Conservation (phyloP, 2,329 filamentous ascomycete species). For the Hypoxylon sp. region DNA sequence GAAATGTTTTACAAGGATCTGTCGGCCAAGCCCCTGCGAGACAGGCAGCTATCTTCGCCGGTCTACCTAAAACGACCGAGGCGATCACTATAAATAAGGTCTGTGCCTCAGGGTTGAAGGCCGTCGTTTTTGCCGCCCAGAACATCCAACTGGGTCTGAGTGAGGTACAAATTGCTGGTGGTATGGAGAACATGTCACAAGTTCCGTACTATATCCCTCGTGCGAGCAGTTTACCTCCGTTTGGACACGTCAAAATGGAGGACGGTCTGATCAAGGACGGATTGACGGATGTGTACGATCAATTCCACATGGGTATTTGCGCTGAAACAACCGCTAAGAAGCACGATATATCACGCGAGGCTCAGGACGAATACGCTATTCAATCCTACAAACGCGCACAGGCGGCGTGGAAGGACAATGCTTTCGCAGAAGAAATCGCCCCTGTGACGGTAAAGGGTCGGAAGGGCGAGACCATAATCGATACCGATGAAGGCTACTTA, state of each 20-base stretch:
- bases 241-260: slow-evolving; percentile 86
- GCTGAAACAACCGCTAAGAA: slow-evolving; percentile 95
- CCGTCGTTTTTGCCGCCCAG: slow-evolving; percentile 87
- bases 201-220: slow-evolving; percentile 91
- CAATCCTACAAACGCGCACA: slow-evolving; percentile 89
- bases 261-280: slow-evolving; percentile 96
- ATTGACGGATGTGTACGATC: slow-evolving; percentile 93
- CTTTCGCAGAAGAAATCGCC: slow-evolving; percentile 89
- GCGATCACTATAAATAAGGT: slow-evolving; percentile 97
- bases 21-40: slow-evolving; percentile 91
- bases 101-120: slow-evolving; percentile 93
- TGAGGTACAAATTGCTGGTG: slow-evolving; percentile 89
- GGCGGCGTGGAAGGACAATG: slow-evolving; percentile 82
- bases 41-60: slow-evolving; percentile 89
- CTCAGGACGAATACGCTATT: slow-evolving; percentile 92
- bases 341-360: slow-evolving; percentile 78
- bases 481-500: slow-evolving; percentile 87
- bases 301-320: slow-evolving; percentile 98
- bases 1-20: slow-evolving; percentile 86
- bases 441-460: slow-evolving; percentile 84
- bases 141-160: slow-evolving; percentile 92
- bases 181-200: slow-evolving; percentile 97
- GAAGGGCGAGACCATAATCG: slow-evolving; percentile 83
- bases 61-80: slow-evolving; percentile 81
- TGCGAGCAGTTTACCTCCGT: slow-evolving; percentile 81